These are phyloP conservation scores for Geotrichum carabidarum DNA, from an alignment of 1,139 yeast species.

Conservation along the genomic window DNA sequence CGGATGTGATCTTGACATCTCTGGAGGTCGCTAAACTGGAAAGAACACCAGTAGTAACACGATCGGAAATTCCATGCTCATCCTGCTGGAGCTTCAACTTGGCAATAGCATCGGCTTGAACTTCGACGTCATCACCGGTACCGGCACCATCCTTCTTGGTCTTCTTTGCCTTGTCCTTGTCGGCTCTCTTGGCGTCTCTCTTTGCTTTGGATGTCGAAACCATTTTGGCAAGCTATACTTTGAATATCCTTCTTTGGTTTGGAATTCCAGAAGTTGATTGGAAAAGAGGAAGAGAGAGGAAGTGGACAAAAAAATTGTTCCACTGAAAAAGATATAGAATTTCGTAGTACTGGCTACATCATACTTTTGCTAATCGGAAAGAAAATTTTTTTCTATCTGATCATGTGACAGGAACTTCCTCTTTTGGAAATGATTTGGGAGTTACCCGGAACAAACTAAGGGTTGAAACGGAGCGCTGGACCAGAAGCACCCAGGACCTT, in stretches of 20 bases:
- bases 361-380: not conserved
- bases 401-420: not conserved
- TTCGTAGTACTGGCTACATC: not conserved
- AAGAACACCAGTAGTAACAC: slow-evolving; percentile 96
- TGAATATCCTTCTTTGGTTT: slow-evolving; percentile 2
- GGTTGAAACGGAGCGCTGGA: no score
- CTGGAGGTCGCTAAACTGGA: slow-evolving; percentile 85
- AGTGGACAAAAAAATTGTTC: not conserved
- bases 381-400: not conserved
- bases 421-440: no score
- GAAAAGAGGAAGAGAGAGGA: slow-evolving; percentile 2
- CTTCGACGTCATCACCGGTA: slow-evolving; percentile 45
- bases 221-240: slow-evolving; percentile 22
- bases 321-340: not conserved
- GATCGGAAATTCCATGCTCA: slow-evolving; percentile 88
- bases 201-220: slow-evolving; percentile 90
- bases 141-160: slow-evolving; percentile 46
- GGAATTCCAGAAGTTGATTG: slow-evolving; percentile 7
- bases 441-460: no score
- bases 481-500: no score
- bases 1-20: slow-evolving; percentile 86
- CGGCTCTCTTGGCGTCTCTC: slow-evolving; percentile 66
- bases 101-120: slow-evolving; percentile 68
- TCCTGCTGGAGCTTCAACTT: slow-evolving; percentile 90
- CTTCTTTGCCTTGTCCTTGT: slow-evolving; percentile 48